Percentiles rank a stretch among this genome's conserved stretches.
phyloP scores from a whole-genome alignment of 352 stramenopile genomes.

The Globisporangium canariense region DNA sequence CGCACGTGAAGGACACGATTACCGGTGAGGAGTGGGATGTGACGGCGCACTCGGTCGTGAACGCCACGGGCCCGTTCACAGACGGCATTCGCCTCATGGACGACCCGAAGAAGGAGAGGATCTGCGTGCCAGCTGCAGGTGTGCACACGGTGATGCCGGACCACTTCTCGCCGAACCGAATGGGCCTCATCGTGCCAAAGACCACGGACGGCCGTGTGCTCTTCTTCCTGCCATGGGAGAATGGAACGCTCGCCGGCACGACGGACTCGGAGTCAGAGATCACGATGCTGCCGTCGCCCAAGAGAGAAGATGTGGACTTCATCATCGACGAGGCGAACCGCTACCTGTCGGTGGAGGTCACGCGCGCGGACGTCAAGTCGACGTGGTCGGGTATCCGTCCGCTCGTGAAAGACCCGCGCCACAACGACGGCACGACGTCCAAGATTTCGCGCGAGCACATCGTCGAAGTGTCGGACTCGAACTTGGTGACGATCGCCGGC shows the following conservation, averaged over 20 bases:
- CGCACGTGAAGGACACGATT: conserved; percentile 85
- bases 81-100: conserved; percentile 91
- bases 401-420: conserved; percentile 89
- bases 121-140: conserved; percentile 92
- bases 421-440: conserved; percentile 76
- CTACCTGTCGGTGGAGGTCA: conserved; percentile 89
- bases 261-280: conserved; percentile 93
- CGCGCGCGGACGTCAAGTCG: conserved; percentile 90
- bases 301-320: conserved; percentile 91
- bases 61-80: conserved; percentile 95
- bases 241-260: conserved; percentile 90
- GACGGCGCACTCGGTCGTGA: conserved; percentile 88
- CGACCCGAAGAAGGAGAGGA: conserved; percentile 83
- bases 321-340: conserved; percentile 93
- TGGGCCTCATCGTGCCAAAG: conserved; percentile 96
- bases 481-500: conserved; percentile 93
- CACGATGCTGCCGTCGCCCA: conserved; percentile 93
- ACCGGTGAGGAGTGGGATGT: conserved; percentile 91
- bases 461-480: conserved; percentile 87
- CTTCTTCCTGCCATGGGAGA: conserved; percentile 97
- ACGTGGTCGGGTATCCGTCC: conserved; percentile 95
- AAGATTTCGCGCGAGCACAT: conserved; percentile 94
- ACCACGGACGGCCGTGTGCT: conserved; percentile 91
- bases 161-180: conserved; percentile 93
- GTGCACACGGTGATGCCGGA: conserved; percentile 95